Evolutionary conservation across 176 grass and related monocot species (phyloP), one percentile per base, ranked within the genome.

Genomic region (Paspalum notatum): DNA sequence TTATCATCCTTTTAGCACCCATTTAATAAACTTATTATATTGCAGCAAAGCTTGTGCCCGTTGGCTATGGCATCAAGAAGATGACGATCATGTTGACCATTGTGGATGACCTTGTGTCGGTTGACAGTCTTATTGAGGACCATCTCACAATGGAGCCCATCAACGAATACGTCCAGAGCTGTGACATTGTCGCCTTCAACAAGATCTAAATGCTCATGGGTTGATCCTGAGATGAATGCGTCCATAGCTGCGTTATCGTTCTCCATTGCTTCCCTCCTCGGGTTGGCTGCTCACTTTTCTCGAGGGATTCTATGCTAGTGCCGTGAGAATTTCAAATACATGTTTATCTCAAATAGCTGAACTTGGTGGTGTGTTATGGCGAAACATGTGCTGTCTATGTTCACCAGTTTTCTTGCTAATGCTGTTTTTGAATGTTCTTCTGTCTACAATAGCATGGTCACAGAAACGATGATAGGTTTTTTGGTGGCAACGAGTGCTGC

Each of bases 61-160:
- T 99, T 32, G 96, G 96, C 54, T 99, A 99, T 42, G 96, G 96
- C 16, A 99, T 99, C 74, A 99, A 99, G 84, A 99, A 99, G 75
- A 18, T 99, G 65, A 80, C 85, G 7, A 90, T 99, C 53, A 99
- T 99, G 96, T 9, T 99, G 72, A 91, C 96, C 3, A 93, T 99
- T 8, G 77, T 99, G 0, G 96, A 99, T 2, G 96, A 99, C 50
- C 86, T 99, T 0, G 96, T 95, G 32, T 99, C 96, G 0, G 86
- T 99, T 0, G 92, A 99, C 48, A 67, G 58, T 24, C 90, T 99
- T 2, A 88, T 99, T 3, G 96, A 99, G 87, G 96, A 99, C 8
- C 40, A 46, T 10, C 90, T 99, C 4, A 89, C 86, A 0, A 47
- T 65, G 7, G 82, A 87, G 63, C 92, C 96, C 1, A 82, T 85